A percentile compares a stretch with the other conserved stretches of the same genome.
These are phyloP conservation scores for Pseudocohnilembus persalinus DNA, from an alignment of 169 alveolate genomes.

Conservation along the genomic window DNA sequence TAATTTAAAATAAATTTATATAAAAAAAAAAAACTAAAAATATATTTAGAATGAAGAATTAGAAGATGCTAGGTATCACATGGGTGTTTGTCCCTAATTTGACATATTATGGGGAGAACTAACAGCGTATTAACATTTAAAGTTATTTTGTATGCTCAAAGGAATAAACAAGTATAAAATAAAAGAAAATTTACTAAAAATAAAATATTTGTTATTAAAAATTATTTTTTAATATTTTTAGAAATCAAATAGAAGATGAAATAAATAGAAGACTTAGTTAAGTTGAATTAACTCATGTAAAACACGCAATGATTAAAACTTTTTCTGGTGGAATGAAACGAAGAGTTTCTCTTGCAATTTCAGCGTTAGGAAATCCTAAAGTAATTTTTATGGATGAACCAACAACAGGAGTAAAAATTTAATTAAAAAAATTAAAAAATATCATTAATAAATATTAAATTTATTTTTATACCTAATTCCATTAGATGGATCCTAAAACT, in stretches of 20 bases:
- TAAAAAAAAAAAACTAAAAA: too few relatives aligned
- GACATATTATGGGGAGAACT: constrained; percentile 86
- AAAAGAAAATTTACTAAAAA: background rate
- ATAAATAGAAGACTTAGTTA: constrained; percentile 46
- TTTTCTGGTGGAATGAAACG: constrained; percentile 92
- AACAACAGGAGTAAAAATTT: constrained; percentile 39
- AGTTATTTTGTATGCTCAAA: constrained; percentile 57
- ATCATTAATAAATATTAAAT: too few relatives aligned
- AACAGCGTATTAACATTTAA: constrained; percentile 88
- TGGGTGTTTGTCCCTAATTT: constrained; percentile 90
- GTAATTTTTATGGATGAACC: constrained; percentile 75
- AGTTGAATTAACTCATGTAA: constrained; percentile 69
- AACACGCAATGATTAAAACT: constrained; percentile 60
- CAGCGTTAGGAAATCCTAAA: constrained; percentile 59
- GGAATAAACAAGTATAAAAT: constrained; percentile 55
- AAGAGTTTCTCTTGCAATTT: constrained; percentile 86
- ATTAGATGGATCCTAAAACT: constrained; percentile 49
- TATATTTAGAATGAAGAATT: constrained; percentile 33
- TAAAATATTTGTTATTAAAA: too few relatives aligned
- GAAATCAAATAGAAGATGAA: constrained; percentile 46
- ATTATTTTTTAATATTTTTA: constrained; percentile 16
- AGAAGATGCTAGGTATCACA: constrained; percentile 69
- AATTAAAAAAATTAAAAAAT: too few relatives aligned
- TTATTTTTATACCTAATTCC: too few relatives aligned
- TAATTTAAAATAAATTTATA: too few relatives aligned